Evolutionary conservation across 106 monocot species (phyloP), one percentile per base, ranked within the genome.

Genomic region (Dendrobium chrysotoxum): DNA sequence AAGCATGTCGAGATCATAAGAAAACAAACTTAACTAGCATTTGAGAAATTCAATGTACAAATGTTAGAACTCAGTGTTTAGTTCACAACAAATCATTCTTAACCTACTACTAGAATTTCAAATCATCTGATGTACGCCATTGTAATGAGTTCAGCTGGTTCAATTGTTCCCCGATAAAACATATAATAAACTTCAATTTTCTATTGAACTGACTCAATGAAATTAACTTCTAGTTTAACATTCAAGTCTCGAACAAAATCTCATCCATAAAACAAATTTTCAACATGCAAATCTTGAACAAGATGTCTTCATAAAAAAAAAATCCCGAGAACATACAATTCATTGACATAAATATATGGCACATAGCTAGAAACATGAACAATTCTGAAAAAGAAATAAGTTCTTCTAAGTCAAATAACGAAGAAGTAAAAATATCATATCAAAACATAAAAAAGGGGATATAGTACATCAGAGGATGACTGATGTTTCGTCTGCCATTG

Each of bases 401-500:
- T 25, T 38, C 21, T 74, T 21, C 41, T 35, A 74, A 42, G 42
- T 74, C 2, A 40, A 76, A 75, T 47, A 76, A 50, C 0, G 5
- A 25, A 10, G 47, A 74, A 41, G 13, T 70, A 70, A 40, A 42
- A 31, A 74, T 41, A 42, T 74, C 16, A 41, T 41, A 74, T 20
- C 21, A 20, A n/a, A 74, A 74, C 31, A n/a, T 7, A 40, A 40
- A 21, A 74, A 42, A 10, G 21, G 74, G 28, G 18, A 12, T 0
- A 45, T 25, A 3, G 23, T 86, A 88, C 86, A 50, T 42, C 75
- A 26, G 84, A 76, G 82, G 86, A 85, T 81, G 84, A 79, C 35
- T 80, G 84, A 75, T 76, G 41, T 20, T 80, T 66, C 64, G 88
- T 85, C 28, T 96, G 89, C 93, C 96, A 96, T 79, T 92, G 81